phyloP scores from a whole-genome alignment of 371 early-diverging fungal genomes.

The Saksenaea oblongispora region DNA sequence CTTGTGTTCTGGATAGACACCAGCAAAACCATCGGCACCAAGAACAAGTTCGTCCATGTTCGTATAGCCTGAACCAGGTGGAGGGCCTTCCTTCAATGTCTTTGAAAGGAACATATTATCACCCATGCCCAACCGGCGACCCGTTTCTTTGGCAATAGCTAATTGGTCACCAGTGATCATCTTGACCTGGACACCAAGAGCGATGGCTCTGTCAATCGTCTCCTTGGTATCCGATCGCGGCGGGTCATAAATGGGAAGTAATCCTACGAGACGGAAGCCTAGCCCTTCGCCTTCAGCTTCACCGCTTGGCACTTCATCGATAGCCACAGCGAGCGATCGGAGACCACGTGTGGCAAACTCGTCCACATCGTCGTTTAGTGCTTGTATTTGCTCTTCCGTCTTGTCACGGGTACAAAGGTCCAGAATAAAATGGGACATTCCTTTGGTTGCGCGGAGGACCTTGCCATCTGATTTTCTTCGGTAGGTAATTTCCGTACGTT shows the following conservation, averaged over 20 bases:
- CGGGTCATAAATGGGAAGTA: conserved; percentile 88
- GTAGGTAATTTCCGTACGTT: conserved; percentile 86
- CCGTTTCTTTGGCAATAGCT: conserved; percentile 90
- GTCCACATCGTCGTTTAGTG: conserved; percentile 69
- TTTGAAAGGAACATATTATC: conserved; percentile 74
- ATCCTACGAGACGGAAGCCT: conserved; percentile 62
- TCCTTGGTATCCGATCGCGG: conserved; percentile 83
- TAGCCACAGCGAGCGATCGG: conserved; percentile 81
- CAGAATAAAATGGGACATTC: conserved; percentile 75
- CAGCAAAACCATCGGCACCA: conserved; percentile 86
- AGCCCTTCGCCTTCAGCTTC: conserved; percentile 49
- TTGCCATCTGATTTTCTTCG: conserved; percentile 61
- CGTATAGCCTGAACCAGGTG: conserved; percentile 70
- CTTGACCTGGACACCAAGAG: conserved; percentile 89
- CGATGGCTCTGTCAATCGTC: conserved; percentile 84
- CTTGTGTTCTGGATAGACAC: conserved; percentile 95
- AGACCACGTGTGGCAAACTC: conserved; percentile 83
- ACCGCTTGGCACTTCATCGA: conserved; percentile 63
- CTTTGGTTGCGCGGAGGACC: conserved; percentile 73
- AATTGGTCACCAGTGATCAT: conserved; percentile 97
- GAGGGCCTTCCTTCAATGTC: conserved; percentile 76
- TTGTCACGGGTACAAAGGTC: conserved; percentile 73
- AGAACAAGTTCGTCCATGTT: conserved; percentile 81
- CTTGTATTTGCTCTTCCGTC: conserved; percentile 60
- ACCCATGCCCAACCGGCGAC: conserved; percentile 77